Conservation (phyloP, 495 filamentous ascomycete genomes). For the Penicillium egyptiacum region DNA sequence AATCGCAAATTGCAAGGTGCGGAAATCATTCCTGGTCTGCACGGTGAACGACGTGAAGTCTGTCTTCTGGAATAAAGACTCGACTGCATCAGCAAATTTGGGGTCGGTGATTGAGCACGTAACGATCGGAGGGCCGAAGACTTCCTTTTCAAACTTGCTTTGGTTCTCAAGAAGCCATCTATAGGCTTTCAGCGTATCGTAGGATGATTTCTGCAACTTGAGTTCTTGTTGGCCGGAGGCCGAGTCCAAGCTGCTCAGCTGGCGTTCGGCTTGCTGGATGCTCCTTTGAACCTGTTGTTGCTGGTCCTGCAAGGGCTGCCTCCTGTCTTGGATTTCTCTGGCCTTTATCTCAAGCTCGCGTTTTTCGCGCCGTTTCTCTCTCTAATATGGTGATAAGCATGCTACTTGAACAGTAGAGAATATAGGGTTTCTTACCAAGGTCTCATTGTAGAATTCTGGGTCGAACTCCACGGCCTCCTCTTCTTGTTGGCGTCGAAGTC, state of each 20-base stretch:
- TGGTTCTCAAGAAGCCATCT: constrained; percentile 75
- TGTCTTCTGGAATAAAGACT: constrained; percentile 60
- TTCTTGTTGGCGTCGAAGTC: constrained; percentile 47
- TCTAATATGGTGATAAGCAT: constrained; percentile 32
- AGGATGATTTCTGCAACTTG: constrained; percentile 55
- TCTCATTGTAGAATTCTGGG: constrained; percentile 52
- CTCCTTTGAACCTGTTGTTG: constrained; percentile 26
- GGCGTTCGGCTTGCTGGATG: constrained; percentile 41
- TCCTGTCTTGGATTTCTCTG: constrained; percentile 30
- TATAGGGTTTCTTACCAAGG: constrained; percentile 36
- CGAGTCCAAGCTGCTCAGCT: constrained; percentile 66
- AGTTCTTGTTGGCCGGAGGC: constrained; percentile 71
- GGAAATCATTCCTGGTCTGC: constrained; percentile 71
- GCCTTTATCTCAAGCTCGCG: constrained; percentile 34
- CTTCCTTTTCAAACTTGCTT: constrained; percentile 69
- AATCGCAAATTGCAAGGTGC: constrained; percentile 53
- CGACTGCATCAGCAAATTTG: constrained; percentile 69
- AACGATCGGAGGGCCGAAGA: constrained; percentile 83
- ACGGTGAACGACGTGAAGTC: constrained; percentile 75
- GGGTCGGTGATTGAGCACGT: constrained; percentile 78
- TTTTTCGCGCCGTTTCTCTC: constrained; percentile 36
- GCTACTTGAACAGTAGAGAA: background rate
- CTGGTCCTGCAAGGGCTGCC: constrained; percentile 27
- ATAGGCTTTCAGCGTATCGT: constrained; percentile 69
- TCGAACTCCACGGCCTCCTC: constrained; percentile 56